A percentile compares a stretch with the other conserved stretches of the same genome.
These are phyloP conservation scores for Tagetes erecta DNA, from an alignment of 129 eudicot genomes.

Conservation along the genomic window DNA sequence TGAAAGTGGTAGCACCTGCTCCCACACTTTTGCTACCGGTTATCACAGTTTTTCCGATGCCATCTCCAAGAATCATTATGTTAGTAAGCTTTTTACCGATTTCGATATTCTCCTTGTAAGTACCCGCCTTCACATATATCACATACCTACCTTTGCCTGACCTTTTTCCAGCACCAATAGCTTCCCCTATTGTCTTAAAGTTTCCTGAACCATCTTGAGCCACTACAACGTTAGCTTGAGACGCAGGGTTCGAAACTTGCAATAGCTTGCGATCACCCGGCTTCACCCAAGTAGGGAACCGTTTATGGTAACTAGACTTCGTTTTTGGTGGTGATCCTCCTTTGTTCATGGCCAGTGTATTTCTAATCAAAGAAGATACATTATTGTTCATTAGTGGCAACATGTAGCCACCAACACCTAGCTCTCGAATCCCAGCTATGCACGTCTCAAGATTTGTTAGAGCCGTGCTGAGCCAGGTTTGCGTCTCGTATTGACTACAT, in stretches of 20 bases:
- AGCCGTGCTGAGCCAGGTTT: slow-evolving; percentile 52
- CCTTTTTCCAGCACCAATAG: slow-evolving; percentile 44
- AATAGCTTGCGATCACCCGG: slow-evolving; percentile 50
- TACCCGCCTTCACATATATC: slow-evolving; percentile 50
- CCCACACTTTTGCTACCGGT: slow-evolving; percentile 66
- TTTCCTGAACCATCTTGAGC: slow-evolving; percentile 66
- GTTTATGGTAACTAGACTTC: slow-evolving; percentile 26
- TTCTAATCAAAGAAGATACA: slow-evolving; percentile 48
- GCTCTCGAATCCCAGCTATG: slow-evolving; percentile 47
- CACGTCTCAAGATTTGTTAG: slow-evolving; percentile 52
- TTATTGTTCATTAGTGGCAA: slow-evolving; percentile 44
- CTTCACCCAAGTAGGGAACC: slow-evolving; percentile 52
- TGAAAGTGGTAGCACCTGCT: slow-evolving; percentile 56
- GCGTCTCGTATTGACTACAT: slow-evolving; percentile 44
- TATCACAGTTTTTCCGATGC: slow-evolving; percentile 58
- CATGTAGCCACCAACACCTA: slow-evolving; percentile 44
- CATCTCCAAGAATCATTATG: slow-evolving; percentile 63
- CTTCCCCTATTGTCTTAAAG: slow-evolving; percentile 47
- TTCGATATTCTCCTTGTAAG: slow-evolving; percentile 46
- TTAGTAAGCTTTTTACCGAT: slow-evolving; percentile 41
- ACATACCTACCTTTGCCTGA: slow-evolving; percentile 48
- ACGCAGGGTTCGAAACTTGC: slow-evolving; percentile 31
- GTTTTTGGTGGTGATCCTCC: slow-evolving; percentile 20
- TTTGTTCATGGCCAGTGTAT: slow-evolving; percentile 54
- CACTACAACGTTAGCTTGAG: slow-evolving; percentile 50